phyloP scores from a whole-genome alignment of 768 basidiomycete species.

The Rhizopogon vesiculosus region DNA sequence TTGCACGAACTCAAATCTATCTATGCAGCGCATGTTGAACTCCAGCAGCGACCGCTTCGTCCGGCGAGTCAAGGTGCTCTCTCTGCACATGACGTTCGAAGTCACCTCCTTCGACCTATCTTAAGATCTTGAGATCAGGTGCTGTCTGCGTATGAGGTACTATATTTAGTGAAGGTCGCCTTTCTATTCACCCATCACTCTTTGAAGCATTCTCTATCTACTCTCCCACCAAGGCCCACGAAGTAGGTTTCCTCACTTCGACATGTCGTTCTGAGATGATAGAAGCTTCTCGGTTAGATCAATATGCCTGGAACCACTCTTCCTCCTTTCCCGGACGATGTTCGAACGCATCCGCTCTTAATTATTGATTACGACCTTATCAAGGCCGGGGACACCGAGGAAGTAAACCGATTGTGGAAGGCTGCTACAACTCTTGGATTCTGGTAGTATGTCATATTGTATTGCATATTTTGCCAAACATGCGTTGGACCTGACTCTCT shows the following conservation, averaged over 20 bases:
- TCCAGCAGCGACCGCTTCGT: not conserved
- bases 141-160: not conserved
- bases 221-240: not conserved
- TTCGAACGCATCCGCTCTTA: slow-evolving; percentile 40
- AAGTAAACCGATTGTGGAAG: slow-evolving; percentile 40
- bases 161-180: not conserved
- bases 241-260: not conserved
- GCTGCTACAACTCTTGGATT: slow-evolving; percentile 47
- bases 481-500: not conserved
- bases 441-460: slow-evolving; percentile 42
- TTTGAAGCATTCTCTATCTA: not conserved
- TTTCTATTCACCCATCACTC: not conserved
- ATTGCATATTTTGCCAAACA: not conserved
- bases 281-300: not conserved
- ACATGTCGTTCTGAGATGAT: not conserved
- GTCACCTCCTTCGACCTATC: too few species aligned
- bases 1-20: not conserved
- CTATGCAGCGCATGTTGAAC: too few species aligned
- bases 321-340: slow-evolving; percentile 41
- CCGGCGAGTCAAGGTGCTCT: not conserved
- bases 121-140: not conserved
- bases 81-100: not conserved
- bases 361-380: slow-evolving; percentile 41
- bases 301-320: slow-evolving; percentile 28
- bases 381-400: slow-evolving; percentile 27